Percentiles rank a stretch among this genome's conserved stretches.
These are phyloP conservation scores for Jacaranda copaia DNA, from an alignment of 257 asterid species.

Conservation along the genomic window DNA sequence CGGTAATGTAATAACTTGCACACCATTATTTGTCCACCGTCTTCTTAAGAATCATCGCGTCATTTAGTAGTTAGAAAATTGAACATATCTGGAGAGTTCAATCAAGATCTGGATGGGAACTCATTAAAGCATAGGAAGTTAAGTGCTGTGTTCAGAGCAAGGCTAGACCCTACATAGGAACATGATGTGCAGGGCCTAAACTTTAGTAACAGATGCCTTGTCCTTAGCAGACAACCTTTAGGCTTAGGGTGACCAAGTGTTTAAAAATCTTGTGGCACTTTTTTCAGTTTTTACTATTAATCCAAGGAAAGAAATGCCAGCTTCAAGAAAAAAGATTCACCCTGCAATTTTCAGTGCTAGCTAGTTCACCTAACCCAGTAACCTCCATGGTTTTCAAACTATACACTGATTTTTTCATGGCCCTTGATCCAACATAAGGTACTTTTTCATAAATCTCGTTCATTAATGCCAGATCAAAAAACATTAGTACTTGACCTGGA, in stretches of 20 bases:
- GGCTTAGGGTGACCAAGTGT: too few species aligned
- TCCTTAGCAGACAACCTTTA: too few species aligned
- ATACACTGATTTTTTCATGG: not conserved
- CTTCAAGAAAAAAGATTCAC: slow-evolving; percentile 1
- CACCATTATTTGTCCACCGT: slow-evolving; percentile 13
- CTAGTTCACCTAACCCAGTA: slow-evolving; percentile 26
- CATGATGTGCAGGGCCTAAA: too few species aligned
- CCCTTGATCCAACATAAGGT: not conserved
- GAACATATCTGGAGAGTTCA: not conserved
- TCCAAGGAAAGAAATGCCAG: not conserved
- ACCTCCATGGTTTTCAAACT: slow-evolving; percentile 5
- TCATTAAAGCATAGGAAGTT: not conserved
- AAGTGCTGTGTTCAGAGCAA: too few species aligned
- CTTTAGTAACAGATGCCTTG: too few species aligned
- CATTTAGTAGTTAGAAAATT: not conserved
- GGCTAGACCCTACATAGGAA: too few species aligned
- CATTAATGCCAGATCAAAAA: not conserved
- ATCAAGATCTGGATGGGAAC: not conserved
- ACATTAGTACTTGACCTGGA: not conserved
- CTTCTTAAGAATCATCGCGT: slow-evolving; percentile 6
- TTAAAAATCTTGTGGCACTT: not conserved
- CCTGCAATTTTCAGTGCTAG: not conserved
- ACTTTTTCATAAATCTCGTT: not conserved
- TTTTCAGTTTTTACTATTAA: not conserved
- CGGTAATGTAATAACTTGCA: not conserved